Evolutionary conservation across 345 rosid genomes (phyloP).

Genomic region (Trapa incisa): DNA sequence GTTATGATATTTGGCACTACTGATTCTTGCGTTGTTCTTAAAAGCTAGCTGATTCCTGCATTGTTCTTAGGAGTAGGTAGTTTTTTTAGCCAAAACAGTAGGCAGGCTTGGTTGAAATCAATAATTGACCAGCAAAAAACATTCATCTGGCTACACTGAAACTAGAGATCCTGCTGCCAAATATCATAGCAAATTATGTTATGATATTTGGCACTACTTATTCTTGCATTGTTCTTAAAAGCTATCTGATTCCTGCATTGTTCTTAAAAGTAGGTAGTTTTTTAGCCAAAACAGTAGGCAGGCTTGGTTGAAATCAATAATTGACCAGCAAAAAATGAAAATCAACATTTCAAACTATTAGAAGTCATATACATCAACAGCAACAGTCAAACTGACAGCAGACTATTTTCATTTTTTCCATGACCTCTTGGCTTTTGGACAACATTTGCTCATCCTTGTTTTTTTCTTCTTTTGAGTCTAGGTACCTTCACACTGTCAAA

Average conservation of each 20-base stretch:
- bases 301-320: neutral
- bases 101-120: too few relatives aligned
- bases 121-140: too few relatives aligned
- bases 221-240: too few relatives aligned
- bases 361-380: neutral
- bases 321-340: too few relatives aligned
- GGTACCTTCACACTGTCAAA: slow-evolving; percentile 96
- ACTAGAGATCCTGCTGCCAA: too few relatives aligned
- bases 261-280: neutral
- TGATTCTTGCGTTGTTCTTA: too few relatives aligned
- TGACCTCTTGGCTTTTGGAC: neutral
- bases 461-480: slow-evolving; percentile 7
- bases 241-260: neutral
- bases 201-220: too few relatives aligned
- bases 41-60: neutral
- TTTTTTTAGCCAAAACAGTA: neutral
- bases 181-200: too few relatives aligned
- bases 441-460: neutral
- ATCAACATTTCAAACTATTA: neutral
- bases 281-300: too few relatives aligned
- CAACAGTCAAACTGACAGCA: neutral
- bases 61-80: neutral
- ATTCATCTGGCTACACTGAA: too few relatives aligned
- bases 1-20: neutral
- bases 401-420: neutral